Percentiles rank a stretch among this genome's conserved stretches.
These are phyloP conservation scores for Fusarium citri DNA, from an alignment of 2,329 filamentous ascomycete species.

Conservation along the genomic window DNA sequence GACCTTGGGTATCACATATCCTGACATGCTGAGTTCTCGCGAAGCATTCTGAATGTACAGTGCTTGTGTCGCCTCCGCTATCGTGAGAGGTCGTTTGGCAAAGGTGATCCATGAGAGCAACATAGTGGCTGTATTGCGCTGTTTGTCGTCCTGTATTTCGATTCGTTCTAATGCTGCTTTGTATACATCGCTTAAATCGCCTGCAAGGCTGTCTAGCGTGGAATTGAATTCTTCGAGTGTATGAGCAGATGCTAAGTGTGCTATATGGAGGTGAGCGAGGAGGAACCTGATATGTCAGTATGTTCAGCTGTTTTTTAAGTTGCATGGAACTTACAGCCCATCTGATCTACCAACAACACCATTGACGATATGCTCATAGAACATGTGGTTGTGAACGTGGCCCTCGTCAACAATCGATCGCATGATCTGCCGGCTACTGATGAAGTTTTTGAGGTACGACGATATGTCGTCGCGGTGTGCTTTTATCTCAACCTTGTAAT, in stretches of 20 bases:
- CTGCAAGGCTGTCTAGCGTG: not conserved
- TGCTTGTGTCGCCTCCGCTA: not conserved
- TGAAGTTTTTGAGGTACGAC: not conserved
- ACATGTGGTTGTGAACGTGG: not conserved
- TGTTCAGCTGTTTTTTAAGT: too few species aligned
- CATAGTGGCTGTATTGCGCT: not conserved
- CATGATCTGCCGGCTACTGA: not conserved
- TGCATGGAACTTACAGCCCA: not conserved
- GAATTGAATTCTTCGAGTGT: not conserved
- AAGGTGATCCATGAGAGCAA: not conserved
- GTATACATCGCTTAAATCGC: not conserved
- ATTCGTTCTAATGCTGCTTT: not conserved
- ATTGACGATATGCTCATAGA: not conserved
- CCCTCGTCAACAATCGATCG: not conserved
- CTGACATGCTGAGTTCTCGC: not conserved
- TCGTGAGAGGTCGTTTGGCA: not conserved
- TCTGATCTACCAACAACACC: not conserved
- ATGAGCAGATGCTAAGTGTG: not conserved
- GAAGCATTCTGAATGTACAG: not conserved
- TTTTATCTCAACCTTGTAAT: not conserved
- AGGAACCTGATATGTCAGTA: not conserved
- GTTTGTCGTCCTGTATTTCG: not conserved
- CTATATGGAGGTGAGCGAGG: not conserved
- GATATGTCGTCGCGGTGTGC: not conserved
- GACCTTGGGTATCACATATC: not conserved